phyloP scores from a whole-genome alignment of 176 grass and related monocot species.

The Luzula sylvatica region DNA sequence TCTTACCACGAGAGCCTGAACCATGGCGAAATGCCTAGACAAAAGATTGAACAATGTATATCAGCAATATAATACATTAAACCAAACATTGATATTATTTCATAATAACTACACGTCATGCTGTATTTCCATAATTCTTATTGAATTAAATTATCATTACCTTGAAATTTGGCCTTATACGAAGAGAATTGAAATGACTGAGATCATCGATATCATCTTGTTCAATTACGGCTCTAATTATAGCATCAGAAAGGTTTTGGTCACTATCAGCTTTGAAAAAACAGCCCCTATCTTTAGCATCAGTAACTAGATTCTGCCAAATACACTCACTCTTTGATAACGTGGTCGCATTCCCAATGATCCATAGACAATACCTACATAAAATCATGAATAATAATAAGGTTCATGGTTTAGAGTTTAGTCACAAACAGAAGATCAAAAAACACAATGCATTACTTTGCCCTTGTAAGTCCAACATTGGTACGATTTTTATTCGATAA shows the following conservation, averaged over 20 bases:
- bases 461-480: slow-evolving; percentile 55
- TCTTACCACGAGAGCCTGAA: too few relatives aligned
- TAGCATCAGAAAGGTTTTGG: slow-evolving; percentile 1
- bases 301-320: slow-evolving; percentile 10
- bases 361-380: slow-evolving; percentile 14
- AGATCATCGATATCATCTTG: slow-evolving; percentile 10
- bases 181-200: slow-evolving; percentile 10
- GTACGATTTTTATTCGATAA: slow-evolving; percentile 40
- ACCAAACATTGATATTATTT: too few relatives aligned
- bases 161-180: not conserved
- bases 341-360: slow-evolving; percentile 7
- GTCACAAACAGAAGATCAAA: not conserved
- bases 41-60: too few relatives aligned
- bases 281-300: slow-evolving; percentile 4
- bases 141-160: too few relatives aligned
- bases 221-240: slow-evolving; percentile 12
- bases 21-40: too few relatives aligned
- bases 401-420: too few relatives aligned
- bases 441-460: too few relatives aligned
- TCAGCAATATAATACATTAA: too few relatives aligned
- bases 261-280: slow-evolving; percentile 12
- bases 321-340: slow-evolving; percentile 11
- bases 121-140: too few relatives aligned
- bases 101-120: too few relatives aligned
- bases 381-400: not conserved